A percentile compares a stretch with the other conserved stretches of the same genome.
These are phyloP conservation scores for Solanum medicagineum DNA, from an alignment of 257 asterid genomes.

Conservation along the genomic window DNA sequence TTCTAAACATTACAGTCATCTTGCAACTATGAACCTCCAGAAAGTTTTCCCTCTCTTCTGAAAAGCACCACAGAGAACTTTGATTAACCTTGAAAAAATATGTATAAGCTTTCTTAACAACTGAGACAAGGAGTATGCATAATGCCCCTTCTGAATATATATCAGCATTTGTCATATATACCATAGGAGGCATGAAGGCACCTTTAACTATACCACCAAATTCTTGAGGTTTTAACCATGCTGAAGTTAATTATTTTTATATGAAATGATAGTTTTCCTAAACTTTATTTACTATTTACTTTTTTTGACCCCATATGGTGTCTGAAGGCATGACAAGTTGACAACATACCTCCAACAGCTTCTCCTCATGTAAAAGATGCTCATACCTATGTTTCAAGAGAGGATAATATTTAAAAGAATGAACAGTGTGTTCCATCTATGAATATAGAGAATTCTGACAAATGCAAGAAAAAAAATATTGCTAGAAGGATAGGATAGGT, in stretches of 20 bases:
- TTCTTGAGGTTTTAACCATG: not conserved
- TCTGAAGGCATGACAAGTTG: not conserved
- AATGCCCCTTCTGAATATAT: not conserved
- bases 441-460: not conserved
- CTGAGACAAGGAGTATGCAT: not conserved
- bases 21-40: not conserved
- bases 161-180: not conserved
- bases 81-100: not conserved
- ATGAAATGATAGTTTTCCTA: not conserved
- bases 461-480: not conserved
- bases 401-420: not conserved
- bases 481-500: not conserved
- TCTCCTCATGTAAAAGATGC: conserved; percentile 73
- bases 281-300: not conserved
- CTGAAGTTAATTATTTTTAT: not conserved
- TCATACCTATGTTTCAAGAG: conserved; percentile 41
- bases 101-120: not conserved
- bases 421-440: not conserved
- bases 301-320: not conserved
- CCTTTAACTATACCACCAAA: not conserved
- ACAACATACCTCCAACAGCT: conserved; percentile 71
- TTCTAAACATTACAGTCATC: not conserved
- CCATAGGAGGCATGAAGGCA: not conserved
- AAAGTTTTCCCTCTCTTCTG: not conserved
- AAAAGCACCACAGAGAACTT: not conserved